Evolutionary conservation across 2,329 filamentous ascomycete genomes (phyloP), one percentile per base, ranked within the genome.

Genomic region (Cladophialophora carrionii): DNA sequence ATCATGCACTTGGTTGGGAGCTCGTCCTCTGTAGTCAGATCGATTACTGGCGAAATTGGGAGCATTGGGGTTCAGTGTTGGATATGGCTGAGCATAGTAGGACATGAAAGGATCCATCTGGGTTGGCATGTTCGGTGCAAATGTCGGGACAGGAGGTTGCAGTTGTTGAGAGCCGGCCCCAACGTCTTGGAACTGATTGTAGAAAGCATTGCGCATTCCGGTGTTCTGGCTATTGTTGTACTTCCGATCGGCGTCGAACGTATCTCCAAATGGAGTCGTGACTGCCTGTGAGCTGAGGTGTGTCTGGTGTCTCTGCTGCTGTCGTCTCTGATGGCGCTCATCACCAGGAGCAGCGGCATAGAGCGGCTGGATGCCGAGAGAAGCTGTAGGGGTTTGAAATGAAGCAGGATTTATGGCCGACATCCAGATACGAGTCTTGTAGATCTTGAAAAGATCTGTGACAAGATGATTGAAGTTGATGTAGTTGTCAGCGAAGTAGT

Each of bases 391-490:
- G 68, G 88, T 93, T 26, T 90, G 90, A 77, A 98, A 97, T 0
- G 94, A 97, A 4, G 94, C 95, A 7, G 95, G 95, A 76, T 99
- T 99, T 77, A 99, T 96, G 3, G 95, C 95, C 4, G 94, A 98
- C 91, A 99, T 96, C 95, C 95, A 99, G 73, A 99, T 99, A 72
- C 96, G 88, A 24, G 94, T 96, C 82, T 99, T 99, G 84, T 98
- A 99, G 68, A 98, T 94, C 79, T 98, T 98, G 85, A 98, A 99
- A 12, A 99, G 84, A 75, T 99, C 95, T 0, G 93, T 96, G 60
- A 99, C 95, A 17, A 99, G 86, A 1, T 92, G 91, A 76, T 99
- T 99, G 84, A 99, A 99, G 80, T 73, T 98, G 82, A 99, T 96
- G 76, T 99, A 99, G 0, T 92, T 88, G 74, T 97, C 93, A 61